Percentiles rank a stretch among this genome's conserved stretches.
These are phyloP conservation scores for Fusarium succisae DNA, from an alignment of 2,329 filamentous ascomycete species.

Conservation along the genomic window DNA sequence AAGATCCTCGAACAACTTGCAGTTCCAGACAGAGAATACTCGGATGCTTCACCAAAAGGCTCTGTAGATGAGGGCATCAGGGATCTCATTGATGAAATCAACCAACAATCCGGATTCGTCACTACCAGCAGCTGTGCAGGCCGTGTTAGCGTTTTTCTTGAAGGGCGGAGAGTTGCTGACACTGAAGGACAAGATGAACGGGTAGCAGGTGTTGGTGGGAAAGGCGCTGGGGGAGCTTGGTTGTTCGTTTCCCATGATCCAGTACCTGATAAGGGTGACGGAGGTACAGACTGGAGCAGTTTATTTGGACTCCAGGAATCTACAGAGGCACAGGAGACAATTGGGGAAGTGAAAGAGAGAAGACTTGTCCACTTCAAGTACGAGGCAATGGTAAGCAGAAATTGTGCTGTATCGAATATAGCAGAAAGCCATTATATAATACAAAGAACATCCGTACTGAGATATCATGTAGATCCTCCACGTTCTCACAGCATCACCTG, in stretches of 20 bases:
- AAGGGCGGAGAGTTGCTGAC: slow-evolving; percentile 67
- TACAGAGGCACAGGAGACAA: slow-evolving; percentile 39
- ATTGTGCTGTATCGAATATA: background rate
- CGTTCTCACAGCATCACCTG: slow-evolving; percentile 78
- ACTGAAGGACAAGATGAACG: slow-evolving; percentile 38
- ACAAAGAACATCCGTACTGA: slow-evolving; percentile 36
- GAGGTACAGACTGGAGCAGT: slow-evolving; percentile 45
- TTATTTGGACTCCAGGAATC: slow-evolving; percentile 40
- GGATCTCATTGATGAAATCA: slow-evolving; percentile 81
- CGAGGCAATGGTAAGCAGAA: slow-evolving; percentile 83
- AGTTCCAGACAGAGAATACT: slow-evolving; percentile 75
- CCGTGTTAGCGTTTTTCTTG: slow-evolving; percentile 85
- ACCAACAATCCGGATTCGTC: slow-evolving; percentile 76
- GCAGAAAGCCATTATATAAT: slow-evolving; percentile 36
- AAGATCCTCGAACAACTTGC: slow-evolving; percentile 77
- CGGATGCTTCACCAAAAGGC: slow-evolving; percentile 89
- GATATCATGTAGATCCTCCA: slow-evolving; percentile 78
- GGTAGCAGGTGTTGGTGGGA: slow-evolving; percentile 77
- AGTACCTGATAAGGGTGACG: slow-evolving; percentile 51
- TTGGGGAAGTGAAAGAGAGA: slow-evolving; percentile 44
- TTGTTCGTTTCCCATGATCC: slow-evolving; percentile 88
- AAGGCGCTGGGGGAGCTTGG: slow-evolving; percentile 86
- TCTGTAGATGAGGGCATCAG: slow-evolving; percentile 83
- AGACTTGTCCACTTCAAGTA: slow-evolving; percentile 86
- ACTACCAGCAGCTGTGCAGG: slow-evolving; percentile 96